phyloP scores from a whole-genome alignment of 169 alveolate species.

The Plasmodium relictum region DNA sequence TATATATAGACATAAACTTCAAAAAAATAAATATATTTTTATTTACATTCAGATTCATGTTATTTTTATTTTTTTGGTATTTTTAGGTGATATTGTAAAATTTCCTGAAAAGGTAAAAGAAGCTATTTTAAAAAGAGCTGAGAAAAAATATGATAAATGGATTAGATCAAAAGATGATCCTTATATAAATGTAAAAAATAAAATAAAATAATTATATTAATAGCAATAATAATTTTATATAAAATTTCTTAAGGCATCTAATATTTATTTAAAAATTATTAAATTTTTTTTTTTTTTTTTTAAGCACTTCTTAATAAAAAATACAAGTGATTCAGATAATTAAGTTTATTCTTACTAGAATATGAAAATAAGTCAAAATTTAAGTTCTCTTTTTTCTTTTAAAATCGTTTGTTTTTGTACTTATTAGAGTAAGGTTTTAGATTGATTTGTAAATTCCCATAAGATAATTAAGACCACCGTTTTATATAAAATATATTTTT shows the following conservation, averaged over 20 bases:
- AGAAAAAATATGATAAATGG: slow-evolving; percentile 56
- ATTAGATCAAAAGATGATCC: slow-evolving; percentile 75
- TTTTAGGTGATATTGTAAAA: slow-evolving; percentile 66
- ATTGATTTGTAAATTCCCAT: too few species aligned
- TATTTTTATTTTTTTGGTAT: not conserved
- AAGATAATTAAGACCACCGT: too few species aligned
- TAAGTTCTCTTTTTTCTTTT: too few species aligned
- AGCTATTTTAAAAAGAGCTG: slow-evolving; percentile 44
- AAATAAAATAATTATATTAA: not conserved
- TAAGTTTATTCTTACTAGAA: not conserved
- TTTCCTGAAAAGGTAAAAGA: slow-evolving; percentile 68
- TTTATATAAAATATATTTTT: too few species aligned
- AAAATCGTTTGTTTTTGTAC: too few species aligned
- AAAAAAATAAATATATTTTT: not conserved
- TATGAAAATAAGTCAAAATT: too few species aligned
- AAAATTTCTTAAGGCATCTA: too few species aligned
- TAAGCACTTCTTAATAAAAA: slow-evolving; percentile 53
- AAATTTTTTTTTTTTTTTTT: slow-evolving; percentile 21
- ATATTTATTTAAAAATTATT: slow-evolving; percentile 5
- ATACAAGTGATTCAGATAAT: slow-evolving; percentile 61
- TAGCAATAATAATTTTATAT: not conserved
- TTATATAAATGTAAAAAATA: slow-evolving; percentile 60
- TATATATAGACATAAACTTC: not conserved
- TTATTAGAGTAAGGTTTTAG: too few species aligned
- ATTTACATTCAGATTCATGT: too few species aligned